phyloP scores from a whole-genome alignment of 2,329 filamentous ascomycete species.

The Lomentospora prolificans region DNA sequence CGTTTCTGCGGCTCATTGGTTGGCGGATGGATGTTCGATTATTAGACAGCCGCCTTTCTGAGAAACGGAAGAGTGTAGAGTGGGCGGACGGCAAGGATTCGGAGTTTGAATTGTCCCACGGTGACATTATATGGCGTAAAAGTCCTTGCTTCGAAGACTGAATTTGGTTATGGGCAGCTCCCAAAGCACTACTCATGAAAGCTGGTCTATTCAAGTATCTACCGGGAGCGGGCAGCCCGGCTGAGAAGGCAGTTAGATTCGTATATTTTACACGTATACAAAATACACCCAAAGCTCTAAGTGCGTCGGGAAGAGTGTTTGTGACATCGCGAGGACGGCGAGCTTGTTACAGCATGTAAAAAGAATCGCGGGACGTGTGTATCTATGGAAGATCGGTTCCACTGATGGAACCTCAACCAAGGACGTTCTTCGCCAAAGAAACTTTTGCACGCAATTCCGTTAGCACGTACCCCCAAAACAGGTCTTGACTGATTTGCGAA shows the following conservation, averaged over 20 bases:
- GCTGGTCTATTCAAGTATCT: background rate
- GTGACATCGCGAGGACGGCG: too few relatives aligned
- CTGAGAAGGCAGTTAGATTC: background rate
- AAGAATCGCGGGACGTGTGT: too few relatives aligned
- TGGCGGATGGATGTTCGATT: background rate
- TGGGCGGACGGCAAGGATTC: background rate
- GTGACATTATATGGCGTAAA: background rate
- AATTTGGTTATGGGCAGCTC: background rate
- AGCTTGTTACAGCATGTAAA: too few relatives aligned
- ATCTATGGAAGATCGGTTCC: too few relatives aligned
- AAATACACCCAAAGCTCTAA: background rate
- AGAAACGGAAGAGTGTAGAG: background rate
- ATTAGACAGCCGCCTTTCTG: background rate
- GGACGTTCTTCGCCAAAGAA: conserved; percentile 41
- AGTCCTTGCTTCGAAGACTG: background rate
- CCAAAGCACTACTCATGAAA: background rate
- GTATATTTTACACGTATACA: background rate
- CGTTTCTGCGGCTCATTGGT: too few relatives aligned
- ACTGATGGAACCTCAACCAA: conserved; percentile 24
- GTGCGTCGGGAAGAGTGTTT: too few relatives aligned
- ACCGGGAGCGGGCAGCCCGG: background rate
- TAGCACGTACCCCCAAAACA: too few relatives aligned
- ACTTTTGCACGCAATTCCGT: conserved; percentile 22
- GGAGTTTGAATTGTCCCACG: background rate
- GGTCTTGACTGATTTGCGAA: too few relatives aligned